These are phyloP conservation scores for Coemansia sp. DNA, from an alignment of 192 early-diverging fungal species.

Conservation along the genomic window DNA sequence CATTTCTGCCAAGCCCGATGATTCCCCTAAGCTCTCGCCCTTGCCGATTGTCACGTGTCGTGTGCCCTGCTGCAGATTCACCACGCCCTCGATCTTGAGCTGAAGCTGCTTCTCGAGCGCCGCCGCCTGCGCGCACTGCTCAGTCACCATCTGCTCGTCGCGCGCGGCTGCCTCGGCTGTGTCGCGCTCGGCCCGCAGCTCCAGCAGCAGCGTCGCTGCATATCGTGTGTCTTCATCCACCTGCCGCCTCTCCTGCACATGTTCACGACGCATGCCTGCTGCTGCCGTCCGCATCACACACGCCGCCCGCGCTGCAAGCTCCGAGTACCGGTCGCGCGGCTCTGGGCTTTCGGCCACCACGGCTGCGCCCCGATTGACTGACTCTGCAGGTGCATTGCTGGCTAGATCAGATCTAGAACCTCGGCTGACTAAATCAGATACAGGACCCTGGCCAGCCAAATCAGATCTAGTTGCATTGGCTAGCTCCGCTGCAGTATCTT, in stretches of 20 bases:
- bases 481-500: not conserved
- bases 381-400: too few relatives aligned
- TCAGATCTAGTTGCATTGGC: not conserved
- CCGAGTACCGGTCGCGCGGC: conserved; percentile 18
- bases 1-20: conserved; percentile 8
- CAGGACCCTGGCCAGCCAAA: too few relatives aligned
- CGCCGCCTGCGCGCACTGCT: conserved; percentile 6
- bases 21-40: too few relatives aligned
- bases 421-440: too few relatives aligned
- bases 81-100: conserved; percentile 21
- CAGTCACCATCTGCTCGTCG: not conserved
- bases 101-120: conserved; percentile 17
- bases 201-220: conserved; percentile 44
- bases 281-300: conserved; percentile 16
- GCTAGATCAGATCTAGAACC: too few relatives aligned
- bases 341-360: not conserved
- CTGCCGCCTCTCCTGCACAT: conserved; percentile 9
- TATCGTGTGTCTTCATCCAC: conserved; percentile 40
- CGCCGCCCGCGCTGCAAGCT: conserved; percentile 15
- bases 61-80: conserved; percentile 36
- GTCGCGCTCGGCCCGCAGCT: conserved; percentile 43
- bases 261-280: conserved; percentile 26
- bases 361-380: not conserved
- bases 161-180: conserved; percentile 5
- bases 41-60: not conserved